Percentiles rank a stretch among this genome's conserved stretches.
Evolutionary conservation across 352 stramenopile genomes (phyloP).

Genomic region (Globisporangium nunn): DNA sequence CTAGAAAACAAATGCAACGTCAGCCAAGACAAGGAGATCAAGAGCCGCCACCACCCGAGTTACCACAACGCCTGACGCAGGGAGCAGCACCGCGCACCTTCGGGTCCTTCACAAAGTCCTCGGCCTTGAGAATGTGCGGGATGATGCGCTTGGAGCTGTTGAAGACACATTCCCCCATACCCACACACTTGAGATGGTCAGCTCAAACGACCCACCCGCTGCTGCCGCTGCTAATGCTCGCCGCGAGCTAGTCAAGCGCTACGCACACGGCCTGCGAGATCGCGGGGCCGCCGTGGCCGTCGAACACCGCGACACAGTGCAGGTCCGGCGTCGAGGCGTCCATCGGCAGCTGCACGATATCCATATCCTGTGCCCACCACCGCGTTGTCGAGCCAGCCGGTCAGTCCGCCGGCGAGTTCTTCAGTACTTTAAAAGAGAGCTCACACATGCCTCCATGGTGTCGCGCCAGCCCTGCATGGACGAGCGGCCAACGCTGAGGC

Average conservation of each 20-base stretch:
- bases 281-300: constrained; percentile 66
- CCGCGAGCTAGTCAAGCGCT: too few species aligned
- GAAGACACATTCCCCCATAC: not conserved
- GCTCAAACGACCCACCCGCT: not conserved
- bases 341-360: constrained; percentile 68
- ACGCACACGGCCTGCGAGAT: constrained; percentile 69
- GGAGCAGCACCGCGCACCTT: constrained; percentile 22
- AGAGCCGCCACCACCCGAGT: not conserved
- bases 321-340: constrained; percentile 43
- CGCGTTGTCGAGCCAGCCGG: not conserved
- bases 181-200: not conserved
- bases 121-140: constrained; percentile 43
- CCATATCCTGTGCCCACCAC: constrained; percentile 36
- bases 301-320: constrained; percentile 74
- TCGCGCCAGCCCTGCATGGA: constrained; percentile 85
- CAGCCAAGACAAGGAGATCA: not conserved
- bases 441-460: constrained; percentile 64
- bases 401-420: too few species aligned
- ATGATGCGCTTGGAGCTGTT: constrained; percentile 68
- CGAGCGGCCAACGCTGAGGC: constrained; percentile 56
- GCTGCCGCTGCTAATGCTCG: not conserved
- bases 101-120: constrained; percentile 68
- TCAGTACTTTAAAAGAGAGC: not conserved
- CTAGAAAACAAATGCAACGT: constrained; percentile 8
- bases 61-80: too few species aligned